Evolutionary conservation across 1,284 basidiomycete species (phyloP), one percentile per base, ranked within the genome.

Genomic region (Dichomitus squalens): DNA sequence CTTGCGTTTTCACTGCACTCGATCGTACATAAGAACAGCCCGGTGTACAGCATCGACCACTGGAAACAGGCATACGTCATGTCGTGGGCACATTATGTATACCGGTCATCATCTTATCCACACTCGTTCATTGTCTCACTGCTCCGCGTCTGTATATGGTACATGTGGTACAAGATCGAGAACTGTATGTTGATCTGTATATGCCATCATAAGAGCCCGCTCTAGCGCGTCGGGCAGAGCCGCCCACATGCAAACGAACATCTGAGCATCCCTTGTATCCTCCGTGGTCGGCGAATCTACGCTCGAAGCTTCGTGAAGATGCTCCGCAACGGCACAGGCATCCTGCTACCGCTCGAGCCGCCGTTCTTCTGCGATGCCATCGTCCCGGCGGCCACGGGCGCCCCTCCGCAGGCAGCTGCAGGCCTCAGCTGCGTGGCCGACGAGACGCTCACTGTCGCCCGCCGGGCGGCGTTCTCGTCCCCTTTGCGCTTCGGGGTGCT

Each of bases 241-340:
- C 12, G 21, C 12, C 40, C 21, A 41, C 21, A 16, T 29, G 25
- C 41, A 44, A 33, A 47, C 29, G 5, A 47, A 11, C 44, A 47
- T 57, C 46, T 34, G 40, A 20, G 27, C 23, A 41, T 25, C 40
- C n/a, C n/a, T n/a, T n/a, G n/a, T n/a, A n/a, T n/a, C n/a, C n/a
- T n/a, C n/a, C n/a, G n/a, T n/a, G n/a, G n/a, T n/a, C 40, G 36
- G 14, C 34, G 18, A 33, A 20, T 41, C 49, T 53, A 70, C 36
- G 64, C 41, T 35, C 69, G 57, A 21, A 72, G 59, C 63, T 67
- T 72, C 14, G 66, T 69, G 35, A 69, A 56, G 9, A 72, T 68
- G 50, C 53, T 64, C n/a, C 67, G 63, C 57, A 70, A 64, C 14
- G 69, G 66, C 25, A 63, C 63, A 54, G 67, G 66, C 67, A 70